Conservation (phyloP, 2,329 filamentous ascomycete genomes). For the Septoria linicola region DNA sequence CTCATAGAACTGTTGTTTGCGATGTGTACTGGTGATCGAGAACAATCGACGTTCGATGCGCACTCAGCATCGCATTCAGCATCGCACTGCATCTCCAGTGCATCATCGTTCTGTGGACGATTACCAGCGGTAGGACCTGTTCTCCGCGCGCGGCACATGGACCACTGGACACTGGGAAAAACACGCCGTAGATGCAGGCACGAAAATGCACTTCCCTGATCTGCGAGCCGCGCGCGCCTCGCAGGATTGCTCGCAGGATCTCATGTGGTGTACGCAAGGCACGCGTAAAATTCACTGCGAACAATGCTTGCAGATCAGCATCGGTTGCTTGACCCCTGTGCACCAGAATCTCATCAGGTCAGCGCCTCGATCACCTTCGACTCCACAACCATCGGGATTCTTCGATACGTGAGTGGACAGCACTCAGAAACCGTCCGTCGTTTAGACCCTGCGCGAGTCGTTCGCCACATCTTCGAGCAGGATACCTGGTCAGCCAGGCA, state of each 20-base stretch:
- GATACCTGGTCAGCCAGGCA: not conserved
- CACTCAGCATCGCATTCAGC: no score
- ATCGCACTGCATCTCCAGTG: no score
- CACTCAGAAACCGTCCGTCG: not conserved
- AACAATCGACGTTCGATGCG: no score
- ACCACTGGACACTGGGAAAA: no score
- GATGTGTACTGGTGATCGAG: not conserved
- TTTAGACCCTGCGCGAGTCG: not conserved
- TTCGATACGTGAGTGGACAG: not conserved
- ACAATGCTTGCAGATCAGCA: conserved; percentile 1
- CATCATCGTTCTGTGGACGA: no score
- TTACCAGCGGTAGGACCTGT: no score
- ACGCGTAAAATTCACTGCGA: no score
- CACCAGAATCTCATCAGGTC: not conserved
- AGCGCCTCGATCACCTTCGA: not conserved
- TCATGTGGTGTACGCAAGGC: not conserved
- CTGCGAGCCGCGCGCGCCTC: not conserved
- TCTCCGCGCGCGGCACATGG: no score
- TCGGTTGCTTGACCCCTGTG: not conserved
- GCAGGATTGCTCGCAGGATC: not conserved
- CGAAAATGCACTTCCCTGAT: no score
- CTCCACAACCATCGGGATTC: not conserved
- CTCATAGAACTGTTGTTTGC: not conserved
- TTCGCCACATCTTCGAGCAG: not conserved
- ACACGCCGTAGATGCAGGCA: no score